phyloP scores from a whole-genome alignment of 1,139 yeast species.

The Sugiyamaella castrensis region DNA sequence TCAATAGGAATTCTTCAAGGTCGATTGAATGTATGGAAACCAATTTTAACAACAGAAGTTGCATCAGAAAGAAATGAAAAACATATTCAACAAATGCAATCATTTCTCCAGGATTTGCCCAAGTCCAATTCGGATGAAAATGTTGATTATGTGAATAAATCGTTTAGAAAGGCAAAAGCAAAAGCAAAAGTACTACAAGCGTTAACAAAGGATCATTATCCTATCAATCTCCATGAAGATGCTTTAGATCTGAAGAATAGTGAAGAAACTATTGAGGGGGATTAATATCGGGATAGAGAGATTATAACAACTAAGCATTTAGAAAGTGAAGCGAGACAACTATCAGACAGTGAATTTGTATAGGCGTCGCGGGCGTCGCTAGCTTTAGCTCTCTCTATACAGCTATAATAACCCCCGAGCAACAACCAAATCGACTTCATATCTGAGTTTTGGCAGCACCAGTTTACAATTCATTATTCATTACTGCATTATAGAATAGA shows the following conservation, averaged over 20 bases:
- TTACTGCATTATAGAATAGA: neutral
- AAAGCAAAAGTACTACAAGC: constrained; percentile 33
- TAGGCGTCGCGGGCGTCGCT: too few species aligned
- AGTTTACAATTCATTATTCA: neutral
- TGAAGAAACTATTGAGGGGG: constrained; percentile 37
- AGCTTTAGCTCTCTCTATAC: too few species aligned
- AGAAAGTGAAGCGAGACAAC: too few species aligned
- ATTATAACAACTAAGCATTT: too few species aligned
- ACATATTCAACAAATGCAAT: constrained; percentile 26
- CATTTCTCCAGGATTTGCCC: constrained; percentile 28
- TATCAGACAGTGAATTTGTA: too few species aligned
- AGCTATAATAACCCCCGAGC: too few species aligned
- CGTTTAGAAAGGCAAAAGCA: constrained; percentile 33
- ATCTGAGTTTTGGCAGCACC: too few species aligned
- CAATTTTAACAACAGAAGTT: constrained; percentile 6
- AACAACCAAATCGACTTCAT: too few species aligned
- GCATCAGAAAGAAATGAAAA: constrained; percentile 11
- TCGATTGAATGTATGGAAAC: constrained; percentile 43
- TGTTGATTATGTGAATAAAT: constrained; percentile 33
- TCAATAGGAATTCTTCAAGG: constrained; percentile 64
- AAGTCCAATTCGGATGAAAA: constrained; percentile 32
- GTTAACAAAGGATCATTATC: constrained; percentile 24
- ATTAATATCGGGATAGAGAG: neutral
- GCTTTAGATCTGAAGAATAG: constrained; percentile 28
- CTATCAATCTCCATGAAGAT: constrained; percentile 28